Base-by-base conservation (phyloP, 352 stramenopile genomes). In the Phytophthora pseudosyringae region DNA sequence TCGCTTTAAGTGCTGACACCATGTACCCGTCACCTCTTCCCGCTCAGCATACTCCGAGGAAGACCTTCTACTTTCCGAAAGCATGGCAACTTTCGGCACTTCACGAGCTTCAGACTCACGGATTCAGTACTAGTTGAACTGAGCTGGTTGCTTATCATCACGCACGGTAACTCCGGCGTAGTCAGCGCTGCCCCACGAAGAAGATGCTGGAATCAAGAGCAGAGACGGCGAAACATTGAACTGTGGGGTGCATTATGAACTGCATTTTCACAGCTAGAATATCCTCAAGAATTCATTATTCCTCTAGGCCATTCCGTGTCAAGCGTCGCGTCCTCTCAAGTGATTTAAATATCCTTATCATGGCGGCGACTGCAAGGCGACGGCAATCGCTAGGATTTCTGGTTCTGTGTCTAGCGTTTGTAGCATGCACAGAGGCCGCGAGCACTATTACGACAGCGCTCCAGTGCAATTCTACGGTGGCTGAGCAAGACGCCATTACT, bases 391-490 rank as follows among this genome's bases (percentile, higher is more conserved):
- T 64, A 25, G 32, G 31, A 45, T 18, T 15, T 38, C 13, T 64
- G 26, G 12, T 26, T 29, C 9, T 62, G 36, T 33, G 3, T 43
- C 1, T 39, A 21, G 25, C 9, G 13, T 57, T 28, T 28, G n/a
- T 52, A 39, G 15, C n/a, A 12, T 31, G 25, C 6, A 36, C 16
- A 10, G 13, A 18, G 38, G 16, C 54, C 46, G 15, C 60, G 2
- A 32, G 40, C 10, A 56, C 54, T 10, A 53, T 39, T 21, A 56
- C 60, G 4, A 69, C 64, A 1, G 45, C 40, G 21, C 66, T 90
- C 28, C 53, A 69, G 52, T 91, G 80, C 64, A 89, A 88, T 52
- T 65, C 74, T 15, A 89, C 74, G n/a, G 71, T 56, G 38, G 45
- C 48, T 29, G 70, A 65, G 21, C 83, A 90, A 54, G 73, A 71